Evolutionary conservation across 139 green algal genomes (phyloP).

Genomic region (Penium margaritaceum): DNA sequence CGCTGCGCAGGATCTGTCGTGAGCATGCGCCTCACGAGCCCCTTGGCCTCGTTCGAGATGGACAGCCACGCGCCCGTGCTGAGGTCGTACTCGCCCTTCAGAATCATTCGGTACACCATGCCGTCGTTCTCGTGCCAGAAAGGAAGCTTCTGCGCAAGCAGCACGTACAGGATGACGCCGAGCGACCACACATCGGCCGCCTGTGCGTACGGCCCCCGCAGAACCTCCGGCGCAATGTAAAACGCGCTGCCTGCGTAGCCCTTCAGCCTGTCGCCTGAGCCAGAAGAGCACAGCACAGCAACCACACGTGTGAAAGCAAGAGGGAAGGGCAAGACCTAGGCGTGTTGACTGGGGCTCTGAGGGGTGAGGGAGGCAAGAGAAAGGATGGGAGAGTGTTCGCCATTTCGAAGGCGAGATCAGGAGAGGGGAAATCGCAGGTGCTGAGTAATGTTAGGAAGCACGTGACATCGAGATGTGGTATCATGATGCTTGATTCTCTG

Average conservation of each 20-base stretch:
- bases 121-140: neutral
- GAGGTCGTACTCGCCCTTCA: neutral
- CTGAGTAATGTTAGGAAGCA: too few species aligned
- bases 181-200: conserved; percentile 86
- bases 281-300: neutral
- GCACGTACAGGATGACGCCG: conserved; percentile 90
- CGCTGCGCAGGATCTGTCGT: neutral
- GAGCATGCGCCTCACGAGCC: neutral
- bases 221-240: conserved; percentile 10
- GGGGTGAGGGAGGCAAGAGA: too few species aligned
- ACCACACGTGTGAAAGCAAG: too few species aligned
- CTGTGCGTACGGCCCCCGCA: conserved; percentile 62
- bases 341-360: too few species aligned
- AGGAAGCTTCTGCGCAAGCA: neutral
- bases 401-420: too few species aligned
- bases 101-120: neutral
- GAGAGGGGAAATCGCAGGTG: too few species aligned
- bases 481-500: too few species aligned
- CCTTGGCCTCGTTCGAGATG: neutral
- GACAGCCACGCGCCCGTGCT: neutral
- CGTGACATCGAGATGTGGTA: too few species aligned
- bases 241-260: neutral
- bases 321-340: too few species aligned
- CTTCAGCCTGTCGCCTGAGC: neutral
- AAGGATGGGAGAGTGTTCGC: too few species aligned